phyloP scores from a whole-genome alignment of 1,284 basidiomycete species.

The Mycosarcoma maydis region DNA sequence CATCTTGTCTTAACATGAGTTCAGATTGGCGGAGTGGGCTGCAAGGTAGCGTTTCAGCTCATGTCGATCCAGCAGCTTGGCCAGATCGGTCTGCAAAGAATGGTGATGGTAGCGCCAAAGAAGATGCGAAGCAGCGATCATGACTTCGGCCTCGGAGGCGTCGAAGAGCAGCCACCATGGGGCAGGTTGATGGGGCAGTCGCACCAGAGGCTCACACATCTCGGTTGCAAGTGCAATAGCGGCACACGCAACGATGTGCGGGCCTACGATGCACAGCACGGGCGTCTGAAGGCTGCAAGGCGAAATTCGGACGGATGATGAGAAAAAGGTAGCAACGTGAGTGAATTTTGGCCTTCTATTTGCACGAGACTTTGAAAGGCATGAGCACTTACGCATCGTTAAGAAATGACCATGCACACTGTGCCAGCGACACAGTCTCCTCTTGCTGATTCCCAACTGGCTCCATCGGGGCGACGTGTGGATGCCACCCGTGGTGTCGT shows the following conservation, averaged over 20 bases:
- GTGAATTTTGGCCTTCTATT: too few relatives aligned
- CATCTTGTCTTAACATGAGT: neutral
- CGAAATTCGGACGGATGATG: too few relatives aligned
- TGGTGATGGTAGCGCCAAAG: slow-evolving; percentile 51
- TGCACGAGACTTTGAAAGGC: too few relatives aligned
- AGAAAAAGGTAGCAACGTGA: neutral
- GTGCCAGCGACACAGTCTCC: slow-evolving; percentile 33
- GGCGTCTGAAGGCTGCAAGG: slow-evolving; percentile 81
- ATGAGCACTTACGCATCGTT: slow-evolving; percentile 67
- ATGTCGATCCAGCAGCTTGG: slow-evolving; percentile 17
- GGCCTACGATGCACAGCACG: slow-evolving; percentile 84
- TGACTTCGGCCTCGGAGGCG: slow-evolving; percentile 54
- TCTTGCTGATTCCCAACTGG: neutral
- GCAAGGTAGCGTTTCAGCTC: slow-evolving; percentile 17
- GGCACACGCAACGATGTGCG: slow-evolving; percentile 86
- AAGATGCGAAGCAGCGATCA: slow-evolving; percentile 47
- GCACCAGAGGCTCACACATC: slow-evolving; percentile 35
- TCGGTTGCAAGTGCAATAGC: slow-evolving; percentile 59
- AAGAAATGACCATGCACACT: slow-evolving; percentile 67
- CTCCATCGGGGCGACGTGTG: neutral
- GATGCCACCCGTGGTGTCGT: neutral
- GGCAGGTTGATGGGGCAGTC: slow-evolving; percentile 62
- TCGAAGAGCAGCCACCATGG: slow-evolving; percentile 69
- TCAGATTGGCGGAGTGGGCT: neutral
- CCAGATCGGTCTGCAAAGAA: neutral